phyloP scores from a whole-genome alignment of 2,329 filamentous ascomycete genomes.

The Pseudonectria buxi region DNA sequence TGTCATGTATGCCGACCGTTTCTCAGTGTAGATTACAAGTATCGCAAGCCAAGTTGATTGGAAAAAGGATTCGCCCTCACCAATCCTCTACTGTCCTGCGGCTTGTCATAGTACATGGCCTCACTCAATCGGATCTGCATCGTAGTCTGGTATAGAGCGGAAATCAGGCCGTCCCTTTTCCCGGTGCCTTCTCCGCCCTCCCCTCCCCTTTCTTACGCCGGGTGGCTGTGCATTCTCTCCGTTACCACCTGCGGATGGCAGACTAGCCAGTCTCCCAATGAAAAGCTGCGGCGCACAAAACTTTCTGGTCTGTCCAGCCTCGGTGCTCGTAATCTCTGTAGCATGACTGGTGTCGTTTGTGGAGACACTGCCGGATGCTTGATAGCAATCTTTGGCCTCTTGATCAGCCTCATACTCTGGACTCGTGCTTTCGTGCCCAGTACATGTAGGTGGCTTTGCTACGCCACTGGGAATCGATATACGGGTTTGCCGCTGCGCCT shows the following conservation, averaged over 20 bases:
- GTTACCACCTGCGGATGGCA: conserved; percentile 1
- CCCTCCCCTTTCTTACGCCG: conserved; percentile 8
- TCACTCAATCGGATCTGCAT: conserved; percentile 28
- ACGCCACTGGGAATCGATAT: conserved; percentile 7
- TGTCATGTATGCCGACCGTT: too few species aligned
- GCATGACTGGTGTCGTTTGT: conserved; percentile 4
- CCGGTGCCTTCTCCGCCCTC: conserved; percentile 12
- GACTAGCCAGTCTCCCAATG: conserved; percentile 22
- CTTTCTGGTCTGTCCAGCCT: conserved; percentile 12
- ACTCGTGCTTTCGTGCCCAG: conserved; percentile 3
- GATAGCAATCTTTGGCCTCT: conserved; percentile 1
- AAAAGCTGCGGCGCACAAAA: conserved; percentile 28
- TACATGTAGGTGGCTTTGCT: conserved; percentile 11
- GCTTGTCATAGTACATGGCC: too few species aligned
- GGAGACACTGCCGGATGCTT: conserved; percentile 2
- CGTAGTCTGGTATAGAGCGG: conserved; percentile 25
- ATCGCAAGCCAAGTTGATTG: too few species aligned
- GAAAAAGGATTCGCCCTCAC: too few species aligned
- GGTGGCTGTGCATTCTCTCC: conserved; percentile 1
- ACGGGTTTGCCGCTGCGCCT: conserved; percentile 14
- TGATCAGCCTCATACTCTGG: not conserved
- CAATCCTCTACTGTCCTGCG: too few species aligned
- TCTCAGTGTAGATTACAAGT: too few species aligned
- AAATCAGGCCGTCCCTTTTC: conserved; percentile 26
- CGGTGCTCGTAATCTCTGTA: conserved; percentile 9